Percentiles rank a stretch among this genome's conserved stretches.
Evolutionary conservation across 176 grass and related monocot species (phyloP).

Genomic region (Oryza rufipogon): DNA sequence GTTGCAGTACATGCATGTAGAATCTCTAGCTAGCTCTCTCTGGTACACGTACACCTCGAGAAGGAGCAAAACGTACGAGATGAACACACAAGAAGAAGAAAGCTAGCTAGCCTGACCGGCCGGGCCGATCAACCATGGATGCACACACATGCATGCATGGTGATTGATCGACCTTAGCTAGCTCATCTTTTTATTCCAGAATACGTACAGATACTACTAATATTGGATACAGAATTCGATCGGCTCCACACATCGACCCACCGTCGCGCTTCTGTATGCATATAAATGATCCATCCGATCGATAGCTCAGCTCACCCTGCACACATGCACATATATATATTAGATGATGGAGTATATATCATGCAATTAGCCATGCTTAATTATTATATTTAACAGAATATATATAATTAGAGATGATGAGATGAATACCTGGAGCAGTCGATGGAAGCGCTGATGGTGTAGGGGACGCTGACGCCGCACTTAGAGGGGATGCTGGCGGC

Average conservation of each 20-base stretch:
- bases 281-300: background rate
- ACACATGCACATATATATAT: background rate
- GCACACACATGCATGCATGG: no score
- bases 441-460: constrained; percentile 55
- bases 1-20: no score
- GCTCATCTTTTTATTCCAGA: background rate
- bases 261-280: background rate
- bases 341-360: background rate
- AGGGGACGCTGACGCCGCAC: constrained; percentile 59
- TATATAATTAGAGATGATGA: no score
- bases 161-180: background rate
- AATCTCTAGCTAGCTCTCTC: background rate
- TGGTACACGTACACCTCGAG: background rate
- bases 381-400: no score
- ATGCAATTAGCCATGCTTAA: background rate
- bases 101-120: background rate
- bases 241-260: background rate
- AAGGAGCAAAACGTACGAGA: background rate
- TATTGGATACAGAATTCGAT: background rate
- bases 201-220: background rate
- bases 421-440: constrained; percentile 45
- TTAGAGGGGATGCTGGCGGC: constrained; percentile 43
- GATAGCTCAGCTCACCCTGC: constrained; percentile 11
- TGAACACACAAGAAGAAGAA: background rate
- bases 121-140: background rate